Percentiles rank a stretch among this genome's conserved stretches.
These are phyloP conservation scores for Diplodia sapinea DNA, from an alignment of 2,329 filamentous ascomycete genomes.

Conservation along the genomic window DNA sequence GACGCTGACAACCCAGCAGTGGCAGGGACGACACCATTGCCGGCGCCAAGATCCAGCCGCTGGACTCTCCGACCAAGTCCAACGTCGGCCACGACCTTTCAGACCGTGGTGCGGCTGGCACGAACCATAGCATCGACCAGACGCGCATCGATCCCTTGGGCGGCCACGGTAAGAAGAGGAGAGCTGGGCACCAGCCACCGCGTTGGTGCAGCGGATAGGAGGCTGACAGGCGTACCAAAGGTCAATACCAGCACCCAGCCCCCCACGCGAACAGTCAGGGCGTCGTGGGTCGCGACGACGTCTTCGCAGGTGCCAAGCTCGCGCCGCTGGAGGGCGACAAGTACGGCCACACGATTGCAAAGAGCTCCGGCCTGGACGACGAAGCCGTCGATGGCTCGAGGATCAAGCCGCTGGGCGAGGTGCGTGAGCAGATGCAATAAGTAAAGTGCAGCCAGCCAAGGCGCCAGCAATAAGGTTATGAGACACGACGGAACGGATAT, in stretches of 20 bases:
- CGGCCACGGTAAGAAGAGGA: constrained; percentile 32
- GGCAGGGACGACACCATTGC: constrained; percentile 34
- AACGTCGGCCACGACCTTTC: constrained; percentile 33
- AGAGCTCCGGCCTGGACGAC: constrained; percentile 36
- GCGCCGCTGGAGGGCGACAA: constrained; percentile 34
- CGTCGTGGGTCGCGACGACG: constrained; percentile 38
- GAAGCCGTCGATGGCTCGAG: constrained; percentile 36
- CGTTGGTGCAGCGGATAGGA: neutral
- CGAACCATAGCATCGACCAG: constrained; percentile 36
- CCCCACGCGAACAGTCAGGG: constrained; percentile 38
- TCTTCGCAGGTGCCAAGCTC: constrained; percentile 38
- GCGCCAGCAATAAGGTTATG: constrained; percentile 19
- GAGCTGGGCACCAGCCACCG: constrained; percentile 5
- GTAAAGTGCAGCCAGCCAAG: constrained; percentile 1
- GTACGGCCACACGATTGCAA: neutral
- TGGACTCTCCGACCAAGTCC: constrained; percentile 35
- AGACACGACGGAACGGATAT: constrained; percentile 7
- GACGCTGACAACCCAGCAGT: neutral
- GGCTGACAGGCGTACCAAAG: constrained; percentile 30
- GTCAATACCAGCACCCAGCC: constrained; percentile 35
- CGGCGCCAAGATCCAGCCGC: constrained; percentile 36
- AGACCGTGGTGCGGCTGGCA: constrained; percentile 34
- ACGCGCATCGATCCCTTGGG: constrained; percentile 37
- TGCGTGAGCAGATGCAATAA: constrained; percentile 14
- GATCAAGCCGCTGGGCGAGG: constrained; percentile 38